Percentiles rank a stretch among this genome's conserved stretches.
phyloP scores from a whole-genome alignment of 73 alveolate species.

The Paramecium pentaurelia region DNA sequence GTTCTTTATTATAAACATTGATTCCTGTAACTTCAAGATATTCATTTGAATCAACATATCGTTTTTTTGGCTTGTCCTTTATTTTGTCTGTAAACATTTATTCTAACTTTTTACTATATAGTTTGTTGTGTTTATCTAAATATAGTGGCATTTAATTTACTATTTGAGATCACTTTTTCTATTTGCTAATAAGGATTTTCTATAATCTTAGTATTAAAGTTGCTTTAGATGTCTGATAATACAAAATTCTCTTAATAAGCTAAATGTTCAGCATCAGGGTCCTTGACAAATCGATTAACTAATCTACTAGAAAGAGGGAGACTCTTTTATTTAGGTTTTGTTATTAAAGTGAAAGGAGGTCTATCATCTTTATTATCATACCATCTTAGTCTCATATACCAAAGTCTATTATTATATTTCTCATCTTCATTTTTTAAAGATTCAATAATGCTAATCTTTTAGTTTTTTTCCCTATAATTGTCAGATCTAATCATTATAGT shows the following conservation, averaged over 20 bases:
- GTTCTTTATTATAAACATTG: neutral
- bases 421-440: constrained; percentile 2
- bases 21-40: neutral
- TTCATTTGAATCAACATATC: neutral
- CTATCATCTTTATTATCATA: constrained; percentile 13
- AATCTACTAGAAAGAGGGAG: neutral
- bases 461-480: neutral
- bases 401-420: neutral
- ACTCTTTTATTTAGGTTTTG: neutral
- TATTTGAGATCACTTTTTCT: neutral
- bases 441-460: neutral
- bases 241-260: neutral
- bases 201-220: constrained; percentile 9
- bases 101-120: neutral
- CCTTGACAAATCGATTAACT: neutral
- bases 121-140: neutral
- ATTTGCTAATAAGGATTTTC: constrained; percentile 17
- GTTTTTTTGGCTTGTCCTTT: neutral
- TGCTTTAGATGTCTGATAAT: constrained; percentile 1
- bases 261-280: neutral
- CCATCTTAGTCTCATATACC: constrained; percentile 50
- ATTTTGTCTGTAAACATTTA: neutral
- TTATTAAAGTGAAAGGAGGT: constrained; percentile 17
- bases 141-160: neutral
- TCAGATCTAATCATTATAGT: constrained; percentile 17